Percentiles rank a stretch among this genome's conserved stretches.
phyloP scores from a whole-genome alignment of 176 grass and related monocot genomes.

The Poa pratensis region DNA sequence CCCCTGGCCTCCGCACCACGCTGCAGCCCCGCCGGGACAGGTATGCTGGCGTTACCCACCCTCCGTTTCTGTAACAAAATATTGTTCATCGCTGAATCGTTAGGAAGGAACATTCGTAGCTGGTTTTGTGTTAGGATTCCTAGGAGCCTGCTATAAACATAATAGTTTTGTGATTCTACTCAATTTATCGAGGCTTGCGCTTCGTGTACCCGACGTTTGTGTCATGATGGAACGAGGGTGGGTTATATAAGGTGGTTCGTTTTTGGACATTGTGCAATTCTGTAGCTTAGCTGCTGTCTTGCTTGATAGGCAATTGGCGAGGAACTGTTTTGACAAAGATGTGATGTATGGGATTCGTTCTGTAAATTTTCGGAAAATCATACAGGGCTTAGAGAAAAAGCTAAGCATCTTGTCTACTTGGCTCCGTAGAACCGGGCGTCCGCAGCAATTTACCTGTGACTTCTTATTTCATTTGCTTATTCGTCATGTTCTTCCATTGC shows the following conservation, averaged over 20 bases:
- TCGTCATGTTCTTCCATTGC: constrained; percentile 10
- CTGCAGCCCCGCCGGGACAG: constrained; percentile 43
- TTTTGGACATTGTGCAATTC: neutral
- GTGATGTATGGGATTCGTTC: neutral
- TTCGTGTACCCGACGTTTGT: neutral
- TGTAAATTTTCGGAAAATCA: neutral
- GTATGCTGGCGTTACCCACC: constrained; percentile 20
- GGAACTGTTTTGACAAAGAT: neutral
- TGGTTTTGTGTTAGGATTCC: constrained; percentile 34
- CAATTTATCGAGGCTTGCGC: neutral
- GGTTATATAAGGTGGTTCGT: neutral
- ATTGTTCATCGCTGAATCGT: neutral
- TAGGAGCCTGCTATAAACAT: constrained; percentile 3
- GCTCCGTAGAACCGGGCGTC: neutral
- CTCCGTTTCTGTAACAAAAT: neutral
- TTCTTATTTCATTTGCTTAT: constrained; percentile 8
- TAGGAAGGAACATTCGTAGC: neutral
- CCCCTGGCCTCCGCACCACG: constrained; percentile 49
- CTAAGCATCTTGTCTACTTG: neutral
- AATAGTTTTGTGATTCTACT: neutral
- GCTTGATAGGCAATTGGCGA: neutral
- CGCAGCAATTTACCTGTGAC: neutral
- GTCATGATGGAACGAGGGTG: neutral
- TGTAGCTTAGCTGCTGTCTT: neutral
- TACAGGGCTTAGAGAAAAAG: neutral